Conservation (phyloP, 352 stramenopile species). For the Pythium aquatile region DNA sequence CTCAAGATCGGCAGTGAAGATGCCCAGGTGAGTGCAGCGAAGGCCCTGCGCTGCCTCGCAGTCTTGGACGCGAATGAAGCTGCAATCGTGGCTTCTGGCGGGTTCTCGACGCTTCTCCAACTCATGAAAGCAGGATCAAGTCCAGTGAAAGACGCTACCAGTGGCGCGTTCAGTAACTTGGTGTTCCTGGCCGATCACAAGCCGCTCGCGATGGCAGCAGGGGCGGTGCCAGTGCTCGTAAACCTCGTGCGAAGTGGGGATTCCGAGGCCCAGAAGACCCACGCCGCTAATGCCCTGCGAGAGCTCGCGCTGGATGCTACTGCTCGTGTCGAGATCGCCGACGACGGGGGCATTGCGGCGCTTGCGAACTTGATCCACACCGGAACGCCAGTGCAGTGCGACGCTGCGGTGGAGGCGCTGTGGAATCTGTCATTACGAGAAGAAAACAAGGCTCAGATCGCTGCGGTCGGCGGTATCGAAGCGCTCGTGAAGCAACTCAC, state of each 20-base stretch:
- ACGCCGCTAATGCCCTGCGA: not conserved
- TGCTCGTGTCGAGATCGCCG: not conserved
- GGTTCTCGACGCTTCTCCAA: not conserved
- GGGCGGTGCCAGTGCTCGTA: not conserved
- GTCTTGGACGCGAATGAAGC: not conserved
- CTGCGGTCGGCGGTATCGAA: constrained; percentile 3
- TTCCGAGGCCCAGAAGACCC: not conserved
- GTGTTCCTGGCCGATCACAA: not conserved
- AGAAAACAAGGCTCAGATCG: constrained; percentile 7
- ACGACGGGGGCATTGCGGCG: not conserved
- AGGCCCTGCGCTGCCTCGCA: not conserved
- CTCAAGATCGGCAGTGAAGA: not conserved
- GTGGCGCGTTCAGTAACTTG: constrained; percentile 1
- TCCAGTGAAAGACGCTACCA: not conserved
- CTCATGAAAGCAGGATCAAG: not conserved
- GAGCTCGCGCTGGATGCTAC: not conserved
- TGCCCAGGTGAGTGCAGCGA: not conserved
- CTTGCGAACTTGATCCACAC: not conserved
- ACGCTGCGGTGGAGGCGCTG: not conserved
- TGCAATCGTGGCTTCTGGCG: not conserved
- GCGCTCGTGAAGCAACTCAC: constrained; percentile 6
- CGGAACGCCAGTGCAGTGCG: not conserved
- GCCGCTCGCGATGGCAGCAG: not conserved
- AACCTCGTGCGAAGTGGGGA: not conserved
- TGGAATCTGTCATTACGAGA: constrained; percentile 12